Evolutionary conservation across 2,329 filamentous ascomycete species (phyloP), one percentile per base, ranked within the genome.

Genomic region (Tolypocladium inflatum): DNA sequence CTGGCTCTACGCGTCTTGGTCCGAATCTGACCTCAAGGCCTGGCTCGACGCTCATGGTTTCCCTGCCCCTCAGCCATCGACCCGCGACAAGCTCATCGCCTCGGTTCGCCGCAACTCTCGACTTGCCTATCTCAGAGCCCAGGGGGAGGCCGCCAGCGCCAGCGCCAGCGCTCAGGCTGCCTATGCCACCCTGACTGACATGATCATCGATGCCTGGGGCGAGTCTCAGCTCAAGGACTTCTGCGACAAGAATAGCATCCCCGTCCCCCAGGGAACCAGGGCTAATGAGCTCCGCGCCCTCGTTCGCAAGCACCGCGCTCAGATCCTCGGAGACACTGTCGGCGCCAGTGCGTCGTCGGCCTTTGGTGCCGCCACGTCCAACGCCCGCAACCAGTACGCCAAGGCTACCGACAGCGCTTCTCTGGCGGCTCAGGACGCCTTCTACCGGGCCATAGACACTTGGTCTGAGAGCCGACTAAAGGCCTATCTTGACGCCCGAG

Each of bases 1-100:
- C 76, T 97, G 94, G 94, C 78, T 97, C 50, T 99, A 97, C 70
- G 82, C 86, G 60, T 80, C 87, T 9, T 99, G 94, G 94, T 87
- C 89, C 56, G 90, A 96, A 63, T 97, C 92, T 63, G 93, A 97
- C 55, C 77, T 96, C 62, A 97, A 97, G 80, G 83, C 89, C 64
- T 99, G 90, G 88, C 87, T 97, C 53, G 94, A 97, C 67, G 87
- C 88, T 64, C 85, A 91, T 64, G 94, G 94, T 55, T 86, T 93
- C 73, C 87, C 90, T 15, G 89, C 84, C 57, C 93, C 94, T 60
- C 93, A 97, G 72, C 89, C 91, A 37, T 84, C 84, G 54, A 86
- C 79, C 60, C 90, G 94, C 60, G 92, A 97, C 75, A 91, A 90
- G 74, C 80, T 97, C 55, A 87, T 99, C 70, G 90, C 94, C 55